Percentiles rank a stretch among this genome's conserved stretches.
Conservation (phyloP, 2,329 filamentous ascomycete species). For the Hypoxylon sp. region DNA sequence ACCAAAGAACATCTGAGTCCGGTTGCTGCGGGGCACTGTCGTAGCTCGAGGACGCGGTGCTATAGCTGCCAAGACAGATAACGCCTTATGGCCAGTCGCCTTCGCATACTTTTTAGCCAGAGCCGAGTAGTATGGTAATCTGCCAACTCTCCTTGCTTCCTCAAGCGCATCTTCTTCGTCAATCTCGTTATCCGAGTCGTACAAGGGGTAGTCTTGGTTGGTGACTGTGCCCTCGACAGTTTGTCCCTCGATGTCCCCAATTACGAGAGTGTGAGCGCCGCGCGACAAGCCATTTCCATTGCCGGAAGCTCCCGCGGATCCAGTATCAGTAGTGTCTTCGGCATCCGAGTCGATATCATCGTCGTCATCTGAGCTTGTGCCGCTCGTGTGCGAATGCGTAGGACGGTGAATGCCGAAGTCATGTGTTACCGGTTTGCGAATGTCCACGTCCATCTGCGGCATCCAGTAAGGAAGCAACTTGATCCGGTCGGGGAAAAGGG, state of each 20-base stretch:
- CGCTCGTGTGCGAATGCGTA: conserved; percentile 79
- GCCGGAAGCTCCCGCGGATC: conserved; percentile 25
- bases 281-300: conserved; percentile 45
- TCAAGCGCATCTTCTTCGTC: conserved; percentile 82
- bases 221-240: conserved; percentile 72
- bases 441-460: conserved; percentile 98
- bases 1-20: conserved; percentile 68
- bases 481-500: conserved; percentile 88
- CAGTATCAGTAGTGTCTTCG: conserved; percentile 65
- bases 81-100: conserved; percentile 59
- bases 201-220: conserved; percentile 84
- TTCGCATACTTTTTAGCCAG: conserved; percentile 65
- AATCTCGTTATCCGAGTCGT: conserved; percentile 91
- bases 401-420: conserved; percentile 92
- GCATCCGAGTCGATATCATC: conserved; percentile 78
- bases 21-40: conserved; percentile 70
- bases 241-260: conserved; percentile 84
- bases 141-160: conserved; percentile 82
- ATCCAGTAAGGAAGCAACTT: conserved; percentile 96
- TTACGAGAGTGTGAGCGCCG: conserved; percentile 41
- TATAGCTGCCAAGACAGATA: conserved; percentile 64
- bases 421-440: conserved; percentile 90
- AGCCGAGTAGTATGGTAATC: conserved; percentile 79
- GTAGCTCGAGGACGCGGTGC: conserved; percentile 70
- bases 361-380: conserved; percentile 83